Conservation (phyloP, 768 basidiomycete genomes). For the Amanita rubescens region DNA sequence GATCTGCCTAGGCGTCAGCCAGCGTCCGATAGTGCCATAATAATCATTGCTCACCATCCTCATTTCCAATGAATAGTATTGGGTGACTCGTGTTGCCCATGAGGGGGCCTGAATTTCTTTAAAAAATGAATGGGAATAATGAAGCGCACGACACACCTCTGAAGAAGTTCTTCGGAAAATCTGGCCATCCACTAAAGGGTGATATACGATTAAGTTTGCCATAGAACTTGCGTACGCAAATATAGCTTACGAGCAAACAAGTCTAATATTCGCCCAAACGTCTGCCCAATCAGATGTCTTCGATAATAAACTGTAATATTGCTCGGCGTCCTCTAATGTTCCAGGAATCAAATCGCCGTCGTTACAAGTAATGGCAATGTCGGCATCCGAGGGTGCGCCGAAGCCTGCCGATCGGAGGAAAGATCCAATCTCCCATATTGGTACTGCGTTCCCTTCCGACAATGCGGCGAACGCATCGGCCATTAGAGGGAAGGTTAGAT, state of each 20-base stretch:
- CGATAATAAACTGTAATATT: slow-evolving; percentile 20
- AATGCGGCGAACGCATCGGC: slow-evolving; percentile 30
- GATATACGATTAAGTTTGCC: background rate
- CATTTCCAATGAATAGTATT: slow-evolving; percentile 21
- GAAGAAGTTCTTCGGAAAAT: background rate
- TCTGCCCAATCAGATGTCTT: slow-evolving; percentile 24
- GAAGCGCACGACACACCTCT: background rate
- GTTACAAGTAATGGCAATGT: slow-evolving; percentile 24
- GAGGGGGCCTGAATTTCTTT: slow-evolving; percentile 17
- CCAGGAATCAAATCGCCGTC: slow-evolving; percentile 26
- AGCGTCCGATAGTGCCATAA: background rate
- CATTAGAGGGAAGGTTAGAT: slow-evolving; percentile 22
- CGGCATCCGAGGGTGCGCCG: background rate
- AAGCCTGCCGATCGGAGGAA: slow-evolving; percentile 15
- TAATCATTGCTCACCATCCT: slow-evolving; percentile 10
- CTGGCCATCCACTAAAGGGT: background rate
- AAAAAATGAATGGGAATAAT: background rate
- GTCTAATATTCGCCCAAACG: slow-evolving; percentile 21
- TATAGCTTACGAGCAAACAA: slow-evolving; percentile 24
- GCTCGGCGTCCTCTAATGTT: slow-evolving; percentile 20
- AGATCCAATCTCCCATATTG: slow-evolving; percentile 18
- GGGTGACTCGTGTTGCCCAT: slow-evolving; percentile 24
- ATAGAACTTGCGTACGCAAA: slow-evolving; percentile 11
- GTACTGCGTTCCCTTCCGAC: slow-evolving; percentile 22
- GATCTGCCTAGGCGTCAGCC: background rate